Base-by-base conservation (phyloP, 352 stramenopile species). In the Phytophthora rubi region DNA sequence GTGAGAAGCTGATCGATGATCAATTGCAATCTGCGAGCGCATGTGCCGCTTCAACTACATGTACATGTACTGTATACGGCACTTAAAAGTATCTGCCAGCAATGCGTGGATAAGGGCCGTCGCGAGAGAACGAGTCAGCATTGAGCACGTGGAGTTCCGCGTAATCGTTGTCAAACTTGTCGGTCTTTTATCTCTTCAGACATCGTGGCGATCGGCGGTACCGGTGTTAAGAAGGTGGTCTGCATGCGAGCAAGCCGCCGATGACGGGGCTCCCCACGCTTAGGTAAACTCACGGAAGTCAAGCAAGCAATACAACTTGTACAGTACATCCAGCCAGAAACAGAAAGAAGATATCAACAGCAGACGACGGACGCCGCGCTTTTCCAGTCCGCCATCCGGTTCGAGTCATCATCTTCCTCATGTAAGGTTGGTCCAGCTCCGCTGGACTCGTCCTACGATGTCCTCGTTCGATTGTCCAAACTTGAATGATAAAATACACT, bases 211-310 rank as follows among this genome's bases (percentile, higher is more conserved):
- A 57, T 56, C 59, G 44, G 62, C 48, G 56, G 68, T 75, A 69
- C 60, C 35, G 33, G 55, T 61, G 54, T 63, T 39, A 60, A 62
- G 28, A 12, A 33, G 48, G 61, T 73, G 53, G 52, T 42, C 30
- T 66, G 68, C 56, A 75, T 68, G 68, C 51, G 53, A 63, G 68
- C 68, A 76, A 69, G 52, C 62, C 32, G 57, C 8, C n/a, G 68
- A 76, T 76, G 63, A 76, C 68, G 68, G 68, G n/a, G 30, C 35
- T 49, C 1, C 3, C 6, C 10, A 6, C 33, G 68, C 55, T 72
- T 69, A 58, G 67, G 62, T 75, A 75, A 73, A 54, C 48, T 35
- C 48, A 21, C 42, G 62, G 39, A 32, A 9, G 7, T 35, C 37
- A 42, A 48, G 45, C 45, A 48, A 44, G 35, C 35, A 28, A 58